These are phyloP conservation scores for Limonium bicolor DNA, from an alignment of 148 eudicot genomes.

Conservation along the genomic window DNA sequence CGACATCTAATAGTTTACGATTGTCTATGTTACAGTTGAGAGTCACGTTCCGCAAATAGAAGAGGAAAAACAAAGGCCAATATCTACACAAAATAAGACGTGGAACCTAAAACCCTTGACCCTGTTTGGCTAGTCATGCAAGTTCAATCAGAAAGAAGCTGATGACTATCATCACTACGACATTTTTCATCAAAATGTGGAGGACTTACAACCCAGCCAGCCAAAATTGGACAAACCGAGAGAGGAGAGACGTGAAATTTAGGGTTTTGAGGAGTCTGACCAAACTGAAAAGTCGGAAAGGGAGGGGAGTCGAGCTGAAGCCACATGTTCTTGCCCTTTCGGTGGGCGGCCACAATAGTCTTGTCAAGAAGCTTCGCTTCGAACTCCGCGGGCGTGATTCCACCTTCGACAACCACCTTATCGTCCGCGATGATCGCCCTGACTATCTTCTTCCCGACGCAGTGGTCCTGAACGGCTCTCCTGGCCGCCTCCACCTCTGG, in stretches of 20 bases:
- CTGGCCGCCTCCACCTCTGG: conserved; percentile 97
- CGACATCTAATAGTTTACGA: too few species aligned
- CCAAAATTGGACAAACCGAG: neutral
- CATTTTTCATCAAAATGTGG: too few species aligned
- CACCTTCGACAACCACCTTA: conserved; percentile 63
- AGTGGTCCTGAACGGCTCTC: conserved; percentile 55
- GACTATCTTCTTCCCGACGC: conserved; percentile 62
- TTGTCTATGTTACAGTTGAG: too few species aligned
- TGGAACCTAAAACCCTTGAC: too few species aligned
- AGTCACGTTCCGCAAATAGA: too few species aligned
- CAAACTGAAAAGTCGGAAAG: conserved; percentile 87
- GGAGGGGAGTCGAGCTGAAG: conserved; percentile 90
- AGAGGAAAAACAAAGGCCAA: too few species aligned
- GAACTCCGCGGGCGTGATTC: conserved; percentile 50
- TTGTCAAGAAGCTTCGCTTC: conserved; percentile 50
- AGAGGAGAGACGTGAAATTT: conserved; percentile 6
- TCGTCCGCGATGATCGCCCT: conserved; percentile 54
- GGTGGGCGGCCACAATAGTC: conserved; percentile 67
- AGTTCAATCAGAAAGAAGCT: too few species aligned
- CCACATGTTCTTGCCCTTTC: conserved; percentile 97
- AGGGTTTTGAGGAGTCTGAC: conserved; percentile 28
- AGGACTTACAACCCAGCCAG: too few species aligned
- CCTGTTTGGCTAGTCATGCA: too few species aligned
- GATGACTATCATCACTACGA: too few species aligned
- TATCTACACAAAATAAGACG: too few species aligned